These are phyloP conservation scores for Lachnellula suecica DNA, from an alignment of 2,329 filamentous ascomycete genomes.

Conservation along the genomic window DNA sequence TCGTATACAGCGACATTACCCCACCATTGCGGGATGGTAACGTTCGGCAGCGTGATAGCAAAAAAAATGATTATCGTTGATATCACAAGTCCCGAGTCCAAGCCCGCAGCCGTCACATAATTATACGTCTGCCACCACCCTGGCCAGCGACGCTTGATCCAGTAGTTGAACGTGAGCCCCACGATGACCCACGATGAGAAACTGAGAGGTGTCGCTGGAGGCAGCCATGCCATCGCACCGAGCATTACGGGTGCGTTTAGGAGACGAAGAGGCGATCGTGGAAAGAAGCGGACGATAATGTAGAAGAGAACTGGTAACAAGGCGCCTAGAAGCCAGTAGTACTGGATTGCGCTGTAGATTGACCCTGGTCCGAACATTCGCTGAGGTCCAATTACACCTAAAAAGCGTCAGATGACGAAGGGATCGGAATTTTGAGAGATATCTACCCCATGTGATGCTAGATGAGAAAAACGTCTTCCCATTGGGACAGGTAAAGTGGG, in stretches of 20 bases:
- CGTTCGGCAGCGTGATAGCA: slow-evolving; percentile 62
- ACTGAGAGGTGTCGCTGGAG: slow-evolving; percentile 65
- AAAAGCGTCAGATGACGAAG: slow-evolving; percentile 44
- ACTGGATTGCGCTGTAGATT: slow-evolving; percentile 64
- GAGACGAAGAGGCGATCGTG: slow-evolving; percentile 61
- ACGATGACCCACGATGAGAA: slow-evolving; percentile 69
- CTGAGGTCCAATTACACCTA: slow-evolving; percentile 65
- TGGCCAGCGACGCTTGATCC: slow-evolving; percentile 60
- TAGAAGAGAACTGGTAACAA: slow-evolving; percentile 62
- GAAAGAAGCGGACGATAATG: slow-evolving; percentile 52
- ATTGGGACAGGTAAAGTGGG: slow-evolving; percentile 55
- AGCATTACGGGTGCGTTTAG: slow-evolving; percentile 48
- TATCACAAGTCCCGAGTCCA: slow-evolving; percentile 68
- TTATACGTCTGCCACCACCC: slow-evolving; percentile 80
- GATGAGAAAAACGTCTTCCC: slow-evolving; percentile 65
- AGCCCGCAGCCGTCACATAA: slow-evolving; percentile 69
- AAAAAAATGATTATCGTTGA: slow-evolving; percentile 71
- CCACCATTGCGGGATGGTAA: slow-evolving; percentile 68
- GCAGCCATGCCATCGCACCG: slow-evolving; percentile 36
- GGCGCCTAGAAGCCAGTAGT: slow-evolving; percentile 72
- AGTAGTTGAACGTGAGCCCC: slow-evolving; percentile 68
- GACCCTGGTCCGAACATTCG: slow-evolving; percentile 68
- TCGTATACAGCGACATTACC: slow-evolving; percentile 57
- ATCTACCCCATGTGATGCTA: slow-evolving; percentile 69
- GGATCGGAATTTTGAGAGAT: slow-evolving; percentile 61